A percentile compares a stretch with the other conserved stretches of the same genome.
Evolutionary conservation across 305 asterid species (phyloP).

Genomic region (Rubia tinctorum): DNA sequence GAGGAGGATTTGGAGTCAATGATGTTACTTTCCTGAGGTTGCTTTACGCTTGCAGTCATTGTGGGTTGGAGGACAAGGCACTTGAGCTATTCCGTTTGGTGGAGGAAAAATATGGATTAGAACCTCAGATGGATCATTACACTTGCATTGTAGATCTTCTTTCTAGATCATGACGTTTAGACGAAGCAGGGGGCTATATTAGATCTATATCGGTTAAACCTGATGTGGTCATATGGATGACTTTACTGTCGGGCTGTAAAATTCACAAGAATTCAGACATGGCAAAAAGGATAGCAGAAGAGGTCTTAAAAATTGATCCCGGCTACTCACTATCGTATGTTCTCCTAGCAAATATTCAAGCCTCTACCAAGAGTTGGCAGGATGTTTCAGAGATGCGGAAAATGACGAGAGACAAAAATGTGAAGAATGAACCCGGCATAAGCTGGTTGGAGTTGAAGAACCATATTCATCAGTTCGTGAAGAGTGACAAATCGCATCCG

Average conservation of each 20-base stretch:
- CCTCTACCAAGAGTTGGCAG: slow-evolving; percentile 60
- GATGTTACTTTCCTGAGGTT: slow-evolving; percentile 77
- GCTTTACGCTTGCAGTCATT: slow-evolving; percentile 86
- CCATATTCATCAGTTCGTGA: slow-evolving; percentile 47
- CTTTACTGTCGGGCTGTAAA: slow-evolving; percentile 78
- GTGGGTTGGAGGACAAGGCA: slow-evolving; percentile 73
- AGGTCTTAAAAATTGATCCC: slow-evolving; percentile 61
- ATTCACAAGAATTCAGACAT: slow-evolving; percentile 60
- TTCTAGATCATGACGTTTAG: slow-evolving; percentile 74
- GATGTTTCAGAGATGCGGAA: slow-evolving; percentile 56
- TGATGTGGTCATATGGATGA: slow-evolving; percentile 72
- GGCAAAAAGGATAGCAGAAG: slow-evolving; percentile 57
- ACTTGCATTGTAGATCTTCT: slow-evolving; percentile 85
- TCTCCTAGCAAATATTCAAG: slow-evolving; percentile 71
- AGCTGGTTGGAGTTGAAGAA: slow-evolving; percentile 86
- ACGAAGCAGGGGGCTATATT: slow-evolving; percentile 68
- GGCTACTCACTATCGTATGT: slow-evolving; percentile 69
- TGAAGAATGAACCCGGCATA: slow-evolving; percentile 78
- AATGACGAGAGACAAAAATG: slow-evolving; percentile 55
- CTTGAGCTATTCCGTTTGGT: slow-evolving; percentile 54
- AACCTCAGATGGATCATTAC: slow-evolving; percentile 77
- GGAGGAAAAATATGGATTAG: slow-evolving; percentile 42
- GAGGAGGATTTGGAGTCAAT: slow-evolving; percentile 49
- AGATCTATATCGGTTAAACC: slow-evolving; percentile 68
- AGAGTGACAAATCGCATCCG: slow-evolving; percentile 67